These are phyloP conservation scores for Emergomyces orientalis DNA, from an alignment of 2,329 filamentous ascomycete genomes.

Conservation along the genomic window DNA sequence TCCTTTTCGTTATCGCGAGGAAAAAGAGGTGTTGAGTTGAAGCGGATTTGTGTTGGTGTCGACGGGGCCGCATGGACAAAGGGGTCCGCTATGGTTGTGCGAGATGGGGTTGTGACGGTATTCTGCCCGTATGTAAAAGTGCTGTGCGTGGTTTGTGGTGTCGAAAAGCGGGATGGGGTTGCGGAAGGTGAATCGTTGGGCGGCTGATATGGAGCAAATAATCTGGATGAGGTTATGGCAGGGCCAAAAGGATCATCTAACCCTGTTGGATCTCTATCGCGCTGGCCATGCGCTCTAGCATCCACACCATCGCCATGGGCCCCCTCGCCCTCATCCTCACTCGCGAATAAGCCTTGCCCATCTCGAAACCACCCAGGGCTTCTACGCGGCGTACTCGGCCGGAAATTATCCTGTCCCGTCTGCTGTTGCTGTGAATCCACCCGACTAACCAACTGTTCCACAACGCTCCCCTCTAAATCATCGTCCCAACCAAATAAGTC, in stretches of 20 bases:
- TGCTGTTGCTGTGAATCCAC: neutral
- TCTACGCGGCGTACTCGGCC: neutral
- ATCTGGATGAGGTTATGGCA: neutral
- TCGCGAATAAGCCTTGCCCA: neutral
- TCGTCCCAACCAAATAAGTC: conserved; percentile 33
- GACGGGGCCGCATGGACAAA: conserved; percentile 13
- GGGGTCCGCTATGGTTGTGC: neutral
- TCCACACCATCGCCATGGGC: neutral
- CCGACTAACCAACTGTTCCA: neutral
- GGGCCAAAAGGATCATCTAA: neutral
- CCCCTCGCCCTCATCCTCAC: neutral
- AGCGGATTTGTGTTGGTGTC: conserved; percentile 14
- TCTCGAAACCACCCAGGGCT: conserved; percentile 4
- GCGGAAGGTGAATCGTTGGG: neutral
- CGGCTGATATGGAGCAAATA: neutral
- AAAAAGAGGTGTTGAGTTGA: conserved; percentile 14
- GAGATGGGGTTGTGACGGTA: neutral
- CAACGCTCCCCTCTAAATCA: conserved; percentile 27
- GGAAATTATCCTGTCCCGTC: neutral
- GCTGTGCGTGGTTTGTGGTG: neutral
- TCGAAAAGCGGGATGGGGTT: neutral
- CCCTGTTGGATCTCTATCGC: neutral
- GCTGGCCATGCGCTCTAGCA: neutral
- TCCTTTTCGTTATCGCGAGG: conserved; percentile 9
- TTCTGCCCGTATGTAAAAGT: neutral